Conservation (phyloP, 2,329 filamentous ascomycete genomes). For the Pseudocercospora cruenta region DNA sequence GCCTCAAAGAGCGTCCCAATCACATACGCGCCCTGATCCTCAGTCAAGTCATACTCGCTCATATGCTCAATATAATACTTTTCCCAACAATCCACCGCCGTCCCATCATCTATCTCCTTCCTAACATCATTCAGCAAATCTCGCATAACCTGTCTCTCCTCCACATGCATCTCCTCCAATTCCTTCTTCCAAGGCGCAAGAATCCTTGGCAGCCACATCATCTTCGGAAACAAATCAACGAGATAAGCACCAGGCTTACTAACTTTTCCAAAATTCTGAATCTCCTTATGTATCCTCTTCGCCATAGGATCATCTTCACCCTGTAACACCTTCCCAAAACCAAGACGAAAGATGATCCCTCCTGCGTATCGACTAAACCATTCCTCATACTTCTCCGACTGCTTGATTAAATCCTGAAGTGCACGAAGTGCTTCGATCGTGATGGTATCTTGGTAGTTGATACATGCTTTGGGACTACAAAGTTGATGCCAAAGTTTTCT, state of each 20-base stretch:
- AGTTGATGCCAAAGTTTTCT: background rate
- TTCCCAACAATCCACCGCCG: slow-evolving; percentile 29
- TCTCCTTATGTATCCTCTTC: background rate
- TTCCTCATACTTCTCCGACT: background rate
- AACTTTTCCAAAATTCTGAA: slow-evolving; percentile 38
- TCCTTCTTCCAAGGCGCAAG: slow-evolving; percentile 41
- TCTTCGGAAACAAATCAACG: slow-evolving; percentile 39
- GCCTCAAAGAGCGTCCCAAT: slow-evolving; percentile 41
- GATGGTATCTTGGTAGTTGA: background rate
- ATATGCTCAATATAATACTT: slow-evolving; percentile 33
- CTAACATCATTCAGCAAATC: slow-evolving; percentile 41
- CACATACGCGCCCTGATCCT: slow-evolving; percentile 38
- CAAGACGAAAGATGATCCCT: background rate
- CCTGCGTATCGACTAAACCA: background rate
- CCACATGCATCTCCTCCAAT: slow-evolving; percentile 29
- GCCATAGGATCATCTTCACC: background rate
- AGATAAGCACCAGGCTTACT: slow-evolving; percentile 44
- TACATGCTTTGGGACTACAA: background rate
- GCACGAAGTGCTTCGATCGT: background rate
- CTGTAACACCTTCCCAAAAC: background rate
- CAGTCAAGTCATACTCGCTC: slow-evolving; percentile 28
- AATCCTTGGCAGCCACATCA: slow-evolving; percentile 35
- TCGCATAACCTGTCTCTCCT: slow-evolving; percentile 36
- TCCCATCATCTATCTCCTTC: slow-evolving; percentile 29
- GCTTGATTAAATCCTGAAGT: background rate